Evolutionary conservation across 2,329 filamentous ascomycete species (phyloP), one percentile per base, ranked within the genome.

Genomic region (Diplodia intermedia): DNA sequence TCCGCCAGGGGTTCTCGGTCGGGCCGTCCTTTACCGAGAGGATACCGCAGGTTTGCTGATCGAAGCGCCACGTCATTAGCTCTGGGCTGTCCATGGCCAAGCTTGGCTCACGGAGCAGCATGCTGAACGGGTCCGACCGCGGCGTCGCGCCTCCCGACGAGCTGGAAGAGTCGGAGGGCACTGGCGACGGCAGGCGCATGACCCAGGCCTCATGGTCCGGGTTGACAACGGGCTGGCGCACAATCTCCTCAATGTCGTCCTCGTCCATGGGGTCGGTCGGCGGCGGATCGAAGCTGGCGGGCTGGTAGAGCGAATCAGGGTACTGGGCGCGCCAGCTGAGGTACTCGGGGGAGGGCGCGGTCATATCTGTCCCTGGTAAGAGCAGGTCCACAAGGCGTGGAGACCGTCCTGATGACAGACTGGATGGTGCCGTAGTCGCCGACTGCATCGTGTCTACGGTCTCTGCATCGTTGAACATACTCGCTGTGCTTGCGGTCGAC

Each of bases 1-100:
- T 91, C 33, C 89, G 84, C 90, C 90, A 92, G 2, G 89, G 89
- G 73, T 91, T 92, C 72, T 91, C 90, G 1, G 83, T 86, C 7
- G 85, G 83, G 0, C 89, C 89, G 75, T 91, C 89, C 73, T 91
- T 91, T 63, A 91, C 83, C 0, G 89, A 91, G 23, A 91, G 80
- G 60, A 92, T 90, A 3, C 89, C 89, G 74, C 89, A 91, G 0
- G 89, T 91, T 68, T 89, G 81, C 71, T 83, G 84, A 73, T 90
- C 87, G 72, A 90, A 91, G 31, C 88, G 84, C 62, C 86, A 75
- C 62, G 88, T 85, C 26, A 91, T 79, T 81, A 87, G 86, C 70
- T 91, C 89, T 11, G 85, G 83, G 67, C 86, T 88, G 47, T 80
- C 81, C 40, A 81, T 75, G 67, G 81, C 77, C 33, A 88, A 77